phyloP scores from a whole-genome alignment of 306 rosid species.

The Pterocarpus macrocarpus region DNA sequence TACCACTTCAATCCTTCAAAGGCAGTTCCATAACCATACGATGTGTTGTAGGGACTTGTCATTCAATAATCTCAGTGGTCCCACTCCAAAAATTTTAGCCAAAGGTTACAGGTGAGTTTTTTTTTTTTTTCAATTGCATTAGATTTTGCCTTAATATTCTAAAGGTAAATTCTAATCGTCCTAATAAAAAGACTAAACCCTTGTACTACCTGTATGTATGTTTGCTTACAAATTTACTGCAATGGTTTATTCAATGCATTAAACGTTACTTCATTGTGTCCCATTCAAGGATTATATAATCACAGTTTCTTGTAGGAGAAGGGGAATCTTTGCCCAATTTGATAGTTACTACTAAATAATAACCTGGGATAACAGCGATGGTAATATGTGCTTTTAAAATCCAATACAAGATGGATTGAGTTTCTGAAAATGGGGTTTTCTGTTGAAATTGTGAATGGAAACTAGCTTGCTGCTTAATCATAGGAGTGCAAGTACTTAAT shows the following conservation, averaged over 20 bases:
- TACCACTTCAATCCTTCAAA: slow-evolving; percentile 25
- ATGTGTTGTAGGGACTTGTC: slow-evolving; percentile 79
- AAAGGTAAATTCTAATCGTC: neutral
- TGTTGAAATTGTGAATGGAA: too few relatives aligned
- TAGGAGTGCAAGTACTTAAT: neutral
- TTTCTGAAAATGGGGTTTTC: neutral
- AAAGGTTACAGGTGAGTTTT: slow-evolving; percentile 86
- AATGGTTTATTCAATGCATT: neutral
- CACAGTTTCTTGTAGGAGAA: slow-evolving; percentile 22
- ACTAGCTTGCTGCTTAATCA: neutral
- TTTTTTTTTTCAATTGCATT: slow-evolving; percentile 23
- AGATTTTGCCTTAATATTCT: neutral
- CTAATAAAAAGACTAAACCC: neutral
- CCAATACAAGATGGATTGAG: neutral
- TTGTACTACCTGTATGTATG: slow-evolving; percentile 9
- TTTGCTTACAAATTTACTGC: neutral
- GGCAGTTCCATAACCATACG: slow-evolving; percentile 33
- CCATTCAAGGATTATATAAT: too few relatives aligned
- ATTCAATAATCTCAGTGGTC: slow-evolving; percentile 91
- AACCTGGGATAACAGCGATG: neutral
- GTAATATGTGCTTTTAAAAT: neutral
- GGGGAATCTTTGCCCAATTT: neutral
- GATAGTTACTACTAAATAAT: neutral
- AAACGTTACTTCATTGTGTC: too few relatives aligned
- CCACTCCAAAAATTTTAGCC: slow-evolving; percentile 87